Percentiles rank a stretch among this genome's conserved stretches.
Conservation (phyloP, 495 filamentous ascomycete species). For the Hypoxylon fuscum region DNA sequence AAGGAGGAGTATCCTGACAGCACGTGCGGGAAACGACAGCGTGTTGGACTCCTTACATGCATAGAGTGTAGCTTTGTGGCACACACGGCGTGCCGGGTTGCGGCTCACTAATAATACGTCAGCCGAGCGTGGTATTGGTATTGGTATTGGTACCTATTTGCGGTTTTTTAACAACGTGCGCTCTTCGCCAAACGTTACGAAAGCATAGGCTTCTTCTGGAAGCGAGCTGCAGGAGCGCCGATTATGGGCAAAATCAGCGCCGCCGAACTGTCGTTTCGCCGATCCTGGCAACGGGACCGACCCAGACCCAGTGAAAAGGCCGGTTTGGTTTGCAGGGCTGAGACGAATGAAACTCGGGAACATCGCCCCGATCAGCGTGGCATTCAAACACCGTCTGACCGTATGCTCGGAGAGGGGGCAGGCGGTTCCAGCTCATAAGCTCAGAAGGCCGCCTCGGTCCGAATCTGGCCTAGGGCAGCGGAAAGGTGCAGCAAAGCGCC, state of each 20-base stretch:
- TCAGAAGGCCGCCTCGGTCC: constrained; percentile 28
- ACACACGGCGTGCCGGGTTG: constrained; percentile 16
- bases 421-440: constrained; percentile 27
- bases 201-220: constrained; percentile 1
- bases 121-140: constrained; percentile 31
- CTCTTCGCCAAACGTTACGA: constrained; percentile 1
- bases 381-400: constrained; percentile 34
- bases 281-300: constrained; percentile 24
- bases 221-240: constrained; percentile 30
- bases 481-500: constrained; percentile 36
- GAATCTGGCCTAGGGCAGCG: constrained; percentile 38
- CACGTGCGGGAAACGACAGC: constrained; percentile 39
- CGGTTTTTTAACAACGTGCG: too few species aligned
- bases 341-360: constrained; percentile 36
- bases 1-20: constrained; percentile 24
- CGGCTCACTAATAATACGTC: constrained; percentile 41
- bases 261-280: constrained; percentile 30
- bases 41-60: constrained; percentile 35
- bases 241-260: constrained; percentile 20
- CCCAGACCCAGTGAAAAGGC: constrained; percentile 17
- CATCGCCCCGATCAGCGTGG: constrained; percentile 37
- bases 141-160: too few species aligned
- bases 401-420: constrained; percentile 20
- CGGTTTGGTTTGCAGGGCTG: constrained; percentile 39
- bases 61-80: constrained; percentile 40